These are phyloP conservation scores for Raphanus sativus DNA, from an alignment of 345 rosid genomes.

Conservation along the genomic window DNA sequence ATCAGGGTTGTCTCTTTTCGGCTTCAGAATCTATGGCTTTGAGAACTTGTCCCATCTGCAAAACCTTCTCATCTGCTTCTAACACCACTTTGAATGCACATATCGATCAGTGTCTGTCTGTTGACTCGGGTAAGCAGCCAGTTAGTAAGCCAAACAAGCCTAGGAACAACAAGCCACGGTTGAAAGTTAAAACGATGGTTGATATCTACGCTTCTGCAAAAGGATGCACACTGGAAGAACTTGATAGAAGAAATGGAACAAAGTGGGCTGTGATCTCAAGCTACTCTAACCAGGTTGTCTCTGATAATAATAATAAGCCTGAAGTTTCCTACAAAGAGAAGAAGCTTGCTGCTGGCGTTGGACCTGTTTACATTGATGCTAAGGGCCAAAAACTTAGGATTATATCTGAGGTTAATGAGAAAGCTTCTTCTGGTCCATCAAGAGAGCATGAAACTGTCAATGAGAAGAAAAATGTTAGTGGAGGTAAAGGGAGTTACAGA, in stretches of 20 bases:
- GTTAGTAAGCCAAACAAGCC: slow-evolving; percentile 58
- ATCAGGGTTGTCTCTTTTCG: slow-evolving; percentile 36
- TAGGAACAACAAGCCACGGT: slow-evolving; percentile 58
- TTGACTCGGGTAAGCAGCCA: slow-evolving; percentile 57
- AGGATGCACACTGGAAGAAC: slow-evolving; percentile 46
- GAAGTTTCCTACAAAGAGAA: slow-evolving; percentile 40
- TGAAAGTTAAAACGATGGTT: slow-evolving; percentile 67
- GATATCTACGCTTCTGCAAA: slow-evolving; percentile 72
- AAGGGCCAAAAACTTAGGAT: slow-evolving; percentile 83
- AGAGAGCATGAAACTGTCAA: slow-evolving; percentile 13
- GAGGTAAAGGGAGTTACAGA: slow-evolving; percentile 40
- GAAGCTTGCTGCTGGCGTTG: slow-evolving; percentile 51
- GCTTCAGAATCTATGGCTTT: slow-evolving; percentile 45
- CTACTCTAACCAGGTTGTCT: slow-evolving; percentile 44
- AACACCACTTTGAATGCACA: slow-evolving; percentile 98
- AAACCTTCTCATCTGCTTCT: slow-evolving; percentile 90
- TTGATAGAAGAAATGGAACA: slow-evolving; percentile 41
- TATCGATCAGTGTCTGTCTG: slow-evolving; percentile 92
- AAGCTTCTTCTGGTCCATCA: slow-evolving; percentile 29
- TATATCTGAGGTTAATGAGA: slow-evolving; percentile 57
- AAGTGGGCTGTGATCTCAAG: slow-evolving; percentile 42
- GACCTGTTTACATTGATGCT: slow-evolving; percentile 88
- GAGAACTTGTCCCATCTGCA: slow-evolving; percentile 98
- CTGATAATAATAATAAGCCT: slow-evolving; percentile 42
- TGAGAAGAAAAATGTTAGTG: slow-evolving; percentile 42